Percentiles rank a stretch among this genome's conserved stretches.
Conservation (phyloP, 441 rosid species). For the Croton setiger region DNA sequence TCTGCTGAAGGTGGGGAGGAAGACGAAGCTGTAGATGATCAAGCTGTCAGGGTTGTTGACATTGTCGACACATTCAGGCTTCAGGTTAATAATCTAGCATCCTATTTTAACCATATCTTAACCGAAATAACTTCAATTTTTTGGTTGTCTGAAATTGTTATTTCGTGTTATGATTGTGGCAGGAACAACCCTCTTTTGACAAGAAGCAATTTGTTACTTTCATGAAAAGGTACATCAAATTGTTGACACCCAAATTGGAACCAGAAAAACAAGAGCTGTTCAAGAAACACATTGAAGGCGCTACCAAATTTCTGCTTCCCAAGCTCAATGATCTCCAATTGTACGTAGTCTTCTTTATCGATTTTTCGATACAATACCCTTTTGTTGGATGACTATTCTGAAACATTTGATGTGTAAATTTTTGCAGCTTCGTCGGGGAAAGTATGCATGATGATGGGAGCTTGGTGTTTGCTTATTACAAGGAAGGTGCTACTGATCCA, state of each 20-base stretch:
- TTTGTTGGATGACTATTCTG: constrained; percentile 25
- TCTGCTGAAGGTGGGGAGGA: constrained; percentile 80
- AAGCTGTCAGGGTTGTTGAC: constrained; percentile 68
- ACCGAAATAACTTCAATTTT: background rate
- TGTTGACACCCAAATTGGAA: constrained; percentile 56
- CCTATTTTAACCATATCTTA: background rate
- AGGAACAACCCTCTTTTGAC: constrained; percentile 90
- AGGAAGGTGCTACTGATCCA: constrained; percentile 84
- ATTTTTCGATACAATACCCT: constrained; percentile 24
- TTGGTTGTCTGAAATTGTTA: background rate
- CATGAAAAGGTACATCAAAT: constrained; percentile 70
- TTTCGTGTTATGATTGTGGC: background rate
- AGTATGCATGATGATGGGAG: constrained; percentile 67
- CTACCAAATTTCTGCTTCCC: constrained; percentile 69
- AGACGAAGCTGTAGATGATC: constrained; percentile 84
- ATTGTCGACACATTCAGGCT: constrained; percentile 92
- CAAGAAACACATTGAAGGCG: constrained; percentile 76
- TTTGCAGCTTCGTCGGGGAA: constrained; percentile 85
- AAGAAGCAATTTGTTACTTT: constrained; percentile 65
- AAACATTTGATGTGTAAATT: background rate
- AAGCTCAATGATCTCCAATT: constrained; percentile 82
- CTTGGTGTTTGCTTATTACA: constrained; percentile 89
- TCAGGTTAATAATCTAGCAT: constrained; percentile 35
- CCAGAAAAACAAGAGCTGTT: constrained; percentile 49
- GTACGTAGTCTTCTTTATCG: constrained; percentile 25